Conservation (phyloP, 331 rosid genomes). For the Ulmus americana region DNA sequence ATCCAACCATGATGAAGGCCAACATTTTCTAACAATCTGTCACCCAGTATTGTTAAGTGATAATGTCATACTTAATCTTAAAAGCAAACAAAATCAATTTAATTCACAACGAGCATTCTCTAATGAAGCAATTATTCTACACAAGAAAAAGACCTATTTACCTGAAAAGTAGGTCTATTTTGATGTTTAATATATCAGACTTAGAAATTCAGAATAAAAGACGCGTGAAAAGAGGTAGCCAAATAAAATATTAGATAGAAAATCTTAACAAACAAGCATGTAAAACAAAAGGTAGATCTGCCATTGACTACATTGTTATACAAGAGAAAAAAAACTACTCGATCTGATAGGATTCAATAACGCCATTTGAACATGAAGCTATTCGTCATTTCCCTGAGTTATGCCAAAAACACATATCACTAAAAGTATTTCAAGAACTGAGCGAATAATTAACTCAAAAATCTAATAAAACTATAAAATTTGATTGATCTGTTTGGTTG, state of each 20-base stretch:
- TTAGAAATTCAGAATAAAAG: not conserved
- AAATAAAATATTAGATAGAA: not conserved
- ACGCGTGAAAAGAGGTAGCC: not conserved
- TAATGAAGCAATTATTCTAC: not conserved
- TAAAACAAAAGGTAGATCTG: not conserved
- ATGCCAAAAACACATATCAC: not conserved
- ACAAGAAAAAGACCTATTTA: not conserved
- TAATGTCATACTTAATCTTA: not conserved
- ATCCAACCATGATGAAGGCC: not conserved
- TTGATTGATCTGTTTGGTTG: too few relatives aligned
- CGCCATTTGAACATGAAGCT: not conserved
- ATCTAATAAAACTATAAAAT: too few relatives aligned
- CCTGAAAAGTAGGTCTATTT: not conserved
- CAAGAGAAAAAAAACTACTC: not conserved
- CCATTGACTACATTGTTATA: not conserved
- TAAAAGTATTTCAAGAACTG: not conserved
- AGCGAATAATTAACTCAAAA: too few relatives aligned
- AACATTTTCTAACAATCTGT: slow-evolving; percentile 6
- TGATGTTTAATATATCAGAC: not conserved
- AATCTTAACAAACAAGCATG: slow-evolving; percentile 8
- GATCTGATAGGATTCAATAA: slow-evolving; percentile 1
- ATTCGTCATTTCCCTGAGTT: not conserved
- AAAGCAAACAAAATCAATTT: not conserved
- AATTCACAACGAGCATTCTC: not conserved
- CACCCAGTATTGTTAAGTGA: not conserved